A percentile compares a stretch with the other conserved stretches of the same genome.
These are phyloP conservation scores for Pleurotus ostreatus DNA, from an alignment of 768 basidiomycete genomes.

Conservation along the genomic window DNA sequence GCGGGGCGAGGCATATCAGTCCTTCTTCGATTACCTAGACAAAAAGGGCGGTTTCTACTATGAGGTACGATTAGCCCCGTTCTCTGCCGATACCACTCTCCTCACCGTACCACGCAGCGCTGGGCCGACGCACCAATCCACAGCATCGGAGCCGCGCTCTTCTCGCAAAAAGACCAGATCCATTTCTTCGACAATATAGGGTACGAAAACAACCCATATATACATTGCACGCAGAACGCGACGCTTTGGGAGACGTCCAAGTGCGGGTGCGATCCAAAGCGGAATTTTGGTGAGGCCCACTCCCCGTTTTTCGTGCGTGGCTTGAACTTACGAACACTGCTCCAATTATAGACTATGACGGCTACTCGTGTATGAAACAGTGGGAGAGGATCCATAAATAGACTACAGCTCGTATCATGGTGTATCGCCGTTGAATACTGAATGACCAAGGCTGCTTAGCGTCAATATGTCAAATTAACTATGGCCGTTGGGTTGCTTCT, in stretches of 20 bases:
- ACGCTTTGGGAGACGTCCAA: constrained; percentile 46
- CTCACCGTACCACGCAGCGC: constrained; percentile 19
- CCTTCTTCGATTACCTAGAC: constrained; percentile 66
- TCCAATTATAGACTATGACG: constrained; percentile 42
- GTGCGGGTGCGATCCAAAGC: constrained; percentile 54
- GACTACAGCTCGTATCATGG: no score
- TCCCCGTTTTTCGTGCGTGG: not conserved
- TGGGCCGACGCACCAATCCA: constrained; percentile 68
- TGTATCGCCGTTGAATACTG: no score
- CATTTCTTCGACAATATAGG: constrained; percentile 79
- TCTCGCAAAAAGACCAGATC: constrained; percentile 53
- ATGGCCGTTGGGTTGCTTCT: no score
- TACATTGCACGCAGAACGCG: constrained; percentile 55
- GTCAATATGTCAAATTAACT: no score
- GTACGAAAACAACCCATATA: constrained; percentile 73
- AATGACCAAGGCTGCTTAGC: no score
- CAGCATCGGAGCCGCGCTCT: constrained; percentile 61
- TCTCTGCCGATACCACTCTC: not conserved
- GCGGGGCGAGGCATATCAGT: constrained; percentile 58
- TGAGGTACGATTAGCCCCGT: constrained; percentile 40
- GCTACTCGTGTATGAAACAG: constrained; percentile 52
- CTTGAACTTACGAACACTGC: not conserved
- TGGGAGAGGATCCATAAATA: constrained; percentile 34
- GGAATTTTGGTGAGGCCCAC: constrained; percentile 51
- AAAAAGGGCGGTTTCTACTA: constrained; percentile 63